phyloP scores from a whole-genome alignment of 345 rosid species.

The Citrus sp. region DNA sequence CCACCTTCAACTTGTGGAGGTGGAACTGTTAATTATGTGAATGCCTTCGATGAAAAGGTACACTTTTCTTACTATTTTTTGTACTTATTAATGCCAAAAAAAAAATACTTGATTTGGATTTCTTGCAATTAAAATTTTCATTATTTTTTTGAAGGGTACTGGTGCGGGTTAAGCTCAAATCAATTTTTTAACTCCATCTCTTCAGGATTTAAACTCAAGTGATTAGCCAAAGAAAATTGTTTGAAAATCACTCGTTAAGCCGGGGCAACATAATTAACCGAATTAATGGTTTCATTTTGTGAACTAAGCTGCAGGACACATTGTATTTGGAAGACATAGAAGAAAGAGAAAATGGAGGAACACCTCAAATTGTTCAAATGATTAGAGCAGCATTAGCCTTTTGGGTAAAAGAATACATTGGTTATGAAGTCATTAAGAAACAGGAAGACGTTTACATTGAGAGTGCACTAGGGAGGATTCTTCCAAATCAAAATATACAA shows the following conservation, averaged over 20 bases:
- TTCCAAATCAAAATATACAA: constrained; percentile 35
- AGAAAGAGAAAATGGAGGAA: constrained; percentile 56
- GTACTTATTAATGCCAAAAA: too few relatives aligned
- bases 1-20: constrained; percentile 66
- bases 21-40: constrained; percentile 59
- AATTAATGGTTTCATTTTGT: too few relatives aligned
- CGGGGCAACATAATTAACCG: too few relatives aligned
- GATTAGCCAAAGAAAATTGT: too few relatives aligned
- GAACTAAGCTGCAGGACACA: constrained; percentile 40
- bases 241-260: too few relatives aligned
- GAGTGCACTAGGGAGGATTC: constrained; percentile 39
- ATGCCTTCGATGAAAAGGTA: constrained; percentile 24
- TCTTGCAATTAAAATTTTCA: too few relatives aligned
- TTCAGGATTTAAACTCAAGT: too few relatives aligned
- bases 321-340: constrained; percentile 45
- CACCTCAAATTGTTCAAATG: constrained; percentile 59
- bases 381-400: constrained; percentile 53
- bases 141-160: too few relatives aligned
- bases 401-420: constrained; percentile 50
- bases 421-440: constrained; percentile 29
- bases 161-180: background rate
- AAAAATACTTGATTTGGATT: too few relatives aligned
- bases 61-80: too few relatives aligned
- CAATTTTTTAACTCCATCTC: background rate
- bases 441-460: constrained; percentile 33